phyloP scores from a whole-genome alignment of 2,329 filamentous ascomycete genomes.

The Ophiostoma novo-ulmi region DNA sequence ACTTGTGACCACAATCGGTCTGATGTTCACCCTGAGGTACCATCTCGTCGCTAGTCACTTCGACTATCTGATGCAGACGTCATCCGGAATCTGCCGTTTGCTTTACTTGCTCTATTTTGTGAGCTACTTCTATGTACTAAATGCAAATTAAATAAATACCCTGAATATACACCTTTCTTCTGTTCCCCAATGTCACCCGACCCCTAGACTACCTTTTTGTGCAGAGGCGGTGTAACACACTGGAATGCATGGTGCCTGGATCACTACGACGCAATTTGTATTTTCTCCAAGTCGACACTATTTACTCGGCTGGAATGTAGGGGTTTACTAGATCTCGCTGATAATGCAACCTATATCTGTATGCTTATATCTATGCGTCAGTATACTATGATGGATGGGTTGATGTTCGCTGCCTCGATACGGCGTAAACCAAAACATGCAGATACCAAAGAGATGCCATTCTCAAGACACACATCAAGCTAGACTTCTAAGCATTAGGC shows the following conservation, averaged over 20 bases:
- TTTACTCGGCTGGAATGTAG: slow-evolving; percentile 7
- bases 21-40: neutral
- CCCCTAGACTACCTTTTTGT: neutral
- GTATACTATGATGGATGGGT: neutral
- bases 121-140: no score
- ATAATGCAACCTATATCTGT: neutral
- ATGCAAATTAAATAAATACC: no score
- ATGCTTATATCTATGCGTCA: neutral
- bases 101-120: no score
- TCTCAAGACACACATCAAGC: neutral
- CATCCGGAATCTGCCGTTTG: neutral
- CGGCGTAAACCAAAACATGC: neutral
- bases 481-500: no score
- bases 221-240: neutral
- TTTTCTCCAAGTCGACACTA: neutral
- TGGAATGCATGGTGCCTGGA: slow-evolving; percentile 4
- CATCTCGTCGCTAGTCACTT: neutral
- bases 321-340: neutral
- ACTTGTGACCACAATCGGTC: neutral
- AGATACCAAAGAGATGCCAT: neutral
- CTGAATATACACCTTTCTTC: no score
- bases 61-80: neutral
- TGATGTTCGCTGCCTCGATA: neutral
- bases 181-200: neutral
- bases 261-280: neutral